phyloP scores from a whole-genome alignment of 2,329 filamentous ascomycete genomes.

The Colletotrichum sp. region DNA sequence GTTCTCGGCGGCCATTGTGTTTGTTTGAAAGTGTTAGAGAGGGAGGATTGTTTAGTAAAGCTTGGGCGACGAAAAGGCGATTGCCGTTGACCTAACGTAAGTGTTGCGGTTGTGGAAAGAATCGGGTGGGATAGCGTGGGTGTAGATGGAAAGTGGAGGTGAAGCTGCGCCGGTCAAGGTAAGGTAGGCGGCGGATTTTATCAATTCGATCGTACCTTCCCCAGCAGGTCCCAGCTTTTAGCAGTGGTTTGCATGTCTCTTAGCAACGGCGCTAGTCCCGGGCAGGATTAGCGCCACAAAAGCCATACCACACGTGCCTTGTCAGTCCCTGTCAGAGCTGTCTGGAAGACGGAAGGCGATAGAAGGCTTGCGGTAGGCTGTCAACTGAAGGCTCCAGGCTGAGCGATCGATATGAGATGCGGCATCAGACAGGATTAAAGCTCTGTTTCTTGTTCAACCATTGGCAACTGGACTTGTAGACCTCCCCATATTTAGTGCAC shows the following conservation, averaged over 20 bases:
- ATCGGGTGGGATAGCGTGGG: not conserved
- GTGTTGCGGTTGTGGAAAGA: not conserved
- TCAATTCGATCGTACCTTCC: slow-evolving; percentile 20
- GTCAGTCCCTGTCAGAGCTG: not conserved
- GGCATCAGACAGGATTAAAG: not conserved
- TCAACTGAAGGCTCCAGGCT: not conserved
- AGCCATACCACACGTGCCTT: not conserved
- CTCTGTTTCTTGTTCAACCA: not conserved
- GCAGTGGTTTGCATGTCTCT: slow-evolving; percentile 9
- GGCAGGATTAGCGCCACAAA: not conserved
- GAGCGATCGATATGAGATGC: not conserved
- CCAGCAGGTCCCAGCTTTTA: slow-evolving; percentile 15
- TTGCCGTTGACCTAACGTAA: not conserved
- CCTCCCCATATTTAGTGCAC: not conserved
- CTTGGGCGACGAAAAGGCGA: not conserved
- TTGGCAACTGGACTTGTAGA: not conserved
- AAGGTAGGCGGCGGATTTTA: slow-evolving; percentile 12
- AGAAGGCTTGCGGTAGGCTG: not conserved
- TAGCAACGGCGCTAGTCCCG: slow-evolving; percentile 2
- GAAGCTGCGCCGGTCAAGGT: not conserved
- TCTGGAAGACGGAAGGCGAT: not conserved
- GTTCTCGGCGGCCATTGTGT: slow-evolving; percentile 56
- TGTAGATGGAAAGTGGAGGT: slow-evolving; percentile 14
- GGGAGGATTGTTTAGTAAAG: slow-evolving; percentile 20
- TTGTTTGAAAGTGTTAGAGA: not conserved